A percentile compares a stretch with the other conserved stretches of the same genome.
phyloP scores from a whole-genome alignment of 202 grass and related monocot genomes.

The Brachypodium distachyon region DNA sequence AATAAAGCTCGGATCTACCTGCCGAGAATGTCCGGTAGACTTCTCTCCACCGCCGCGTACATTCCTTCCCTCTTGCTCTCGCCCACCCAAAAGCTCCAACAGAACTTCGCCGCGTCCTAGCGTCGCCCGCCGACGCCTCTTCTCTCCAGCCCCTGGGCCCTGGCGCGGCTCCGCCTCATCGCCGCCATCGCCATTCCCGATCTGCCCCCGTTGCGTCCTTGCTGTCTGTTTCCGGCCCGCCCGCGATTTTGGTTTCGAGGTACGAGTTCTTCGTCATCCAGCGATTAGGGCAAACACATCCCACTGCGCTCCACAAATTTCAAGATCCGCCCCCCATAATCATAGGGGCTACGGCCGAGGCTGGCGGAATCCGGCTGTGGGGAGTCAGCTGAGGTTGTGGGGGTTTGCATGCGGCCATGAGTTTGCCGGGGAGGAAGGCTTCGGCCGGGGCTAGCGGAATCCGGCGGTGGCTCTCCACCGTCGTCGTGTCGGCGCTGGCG shows the following conservation, averaged over 20 bases:
- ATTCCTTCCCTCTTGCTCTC: neutral
- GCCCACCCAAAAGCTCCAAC: neutral
- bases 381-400: neutral
- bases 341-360: neutral
- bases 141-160: no score
- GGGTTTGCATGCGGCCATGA: conserved; percentile 8
- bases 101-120: no score
- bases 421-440: conserved; percentile 34
- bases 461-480: conserved; percentile 35
- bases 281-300: neutral
- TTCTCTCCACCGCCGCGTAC: neutral
- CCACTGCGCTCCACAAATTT: neutral
- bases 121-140: no score
- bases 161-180: no score
- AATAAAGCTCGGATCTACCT: neutral
- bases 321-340: neutral
- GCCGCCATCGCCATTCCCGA: neutral
- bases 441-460: conserved; percentile 13
- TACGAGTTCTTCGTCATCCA: neutral
- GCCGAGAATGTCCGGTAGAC: neutral
- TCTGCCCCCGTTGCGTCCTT: neutral
- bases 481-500: conserved; percentile 28
- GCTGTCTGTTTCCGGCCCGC: neutral
- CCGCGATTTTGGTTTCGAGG: neutral
- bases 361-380: no score